A percentile compares a stretch with the other conserved stretches of the same genome.
Evolutionary conservation across 2,329 filamentous ascomycete species (phyloP).

Genomic region (Epichloe scottii): DNA sequence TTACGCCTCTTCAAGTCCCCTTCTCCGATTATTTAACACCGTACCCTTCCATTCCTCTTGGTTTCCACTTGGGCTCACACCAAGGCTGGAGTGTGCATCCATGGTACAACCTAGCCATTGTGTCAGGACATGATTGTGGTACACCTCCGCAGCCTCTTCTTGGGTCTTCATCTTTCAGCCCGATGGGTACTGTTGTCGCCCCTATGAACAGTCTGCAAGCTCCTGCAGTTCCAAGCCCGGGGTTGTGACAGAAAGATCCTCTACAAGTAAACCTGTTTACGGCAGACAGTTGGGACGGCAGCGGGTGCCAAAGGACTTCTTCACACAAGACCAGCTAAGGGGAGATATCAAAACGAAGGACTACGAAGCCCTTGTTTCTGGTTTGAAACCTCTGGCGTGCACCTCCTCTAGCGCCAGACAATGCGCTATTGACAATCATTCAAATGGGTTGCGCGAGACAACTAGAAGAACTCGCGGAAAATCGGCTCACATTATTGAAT

Average conservation of each 20-base stretch:
- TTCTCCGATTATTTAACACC: neutral
- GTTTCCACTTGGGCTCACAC: neutral
- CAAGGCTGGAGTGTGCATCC: constrained; percentile 2
- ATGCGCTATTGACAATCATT: neutral
- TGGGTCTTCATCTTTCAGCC: neutral
- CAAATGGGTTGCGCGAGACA: neutral
- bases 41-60: neutral
- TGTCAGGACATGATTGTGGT: constrained; percentile 4
- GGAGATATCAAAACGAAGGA: neutral
- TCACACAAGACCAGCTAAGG: neutral
- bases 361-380: neutral
- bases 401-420: neutral
- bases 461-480: neutral
- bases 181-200: neutral
- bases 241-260: neutral
- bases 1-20: neutral
- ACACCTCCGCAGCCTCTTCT: constrained; percentile 2
- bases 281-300: neutral
- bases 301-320: neutral
- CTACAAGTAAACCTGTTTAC: neutral
- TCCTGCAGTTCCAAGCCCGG: neutral
- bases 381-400: constrained; percentile 2
- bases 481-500: neutral
- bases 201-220: neutral
- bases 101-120: constrained; percentile 3